A percentile compares a stretch with the other conserved stretches of the same genome.
These are phyloP conservation scores for Aspergillus ellipticus DNA, from an alignment of 495 filamentous ascomycete species.

Conservation along the genomic window DNA sequence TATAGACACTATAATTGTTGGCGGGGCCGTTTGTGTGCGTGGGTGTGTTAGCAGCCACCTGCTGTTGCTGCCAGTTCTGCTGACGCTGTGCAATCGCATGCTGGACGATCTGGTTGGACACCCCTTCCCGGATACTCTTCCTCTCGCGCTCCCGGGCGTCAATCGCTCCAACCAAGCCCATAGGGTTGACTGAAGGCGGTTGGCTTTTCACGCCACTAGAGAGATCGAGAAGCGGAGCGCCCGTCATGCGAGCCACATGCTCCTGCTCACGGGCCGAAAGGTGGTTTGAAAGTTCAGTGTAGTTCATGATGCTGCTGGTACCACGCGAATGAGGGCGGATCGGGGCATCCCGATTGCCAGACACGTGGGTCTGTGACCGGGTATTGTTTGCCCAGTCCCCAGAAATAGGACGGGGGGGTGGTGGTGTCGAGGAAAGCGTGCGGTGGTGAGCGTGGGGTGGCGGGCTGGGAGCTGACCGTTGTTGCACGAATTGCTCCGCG, in stretches of 20 bases:
- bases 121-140: constrained; percentile 64
- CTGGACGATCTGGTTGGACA: constrained; percentile 69
- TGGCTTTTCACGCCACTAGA: constrained; percentile 49
- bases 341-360: constrained; percentile 33
- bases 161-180: constrained; percentile 71
- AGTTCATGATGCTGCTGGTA: constrained; percentile 38
- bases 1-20: constrained; percentile 29
- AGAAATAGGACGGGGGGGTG: constrained; percentile 43
- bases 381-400: constrained; percentile 56
- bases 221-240: constrained; percentile 74
- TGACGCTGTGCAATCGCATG: constrained; percentile 75
- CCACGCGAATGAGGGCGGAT: constrained; percentile 51
- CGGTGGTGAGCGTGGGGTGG: constrained; percentile 54
- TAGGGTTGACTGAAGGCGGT: constrained; percentile 41
- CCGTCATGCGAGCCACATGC: constrained; percentile 83
- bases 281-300: constrained; percentile 56
- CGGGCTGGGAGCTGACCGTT: constrained; percentile 61
- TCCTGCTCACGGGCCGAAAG: constrained; percentile 94
- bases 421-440: constrained; percentile 50
- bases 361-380: constrained; percentile 37
- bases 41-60: constrained; percentile 23
- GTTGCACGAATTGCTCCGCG: constrained; percentile 84
- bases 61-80: constrained; percentile 50
- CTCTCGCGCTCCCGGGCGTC: constrained; percentile 72
- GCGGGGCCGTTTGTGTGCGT: constrained; percentile 12